Conservation (phyloP, 345 rosid genomes). For the Dipteronia dyeriana region DNA sequence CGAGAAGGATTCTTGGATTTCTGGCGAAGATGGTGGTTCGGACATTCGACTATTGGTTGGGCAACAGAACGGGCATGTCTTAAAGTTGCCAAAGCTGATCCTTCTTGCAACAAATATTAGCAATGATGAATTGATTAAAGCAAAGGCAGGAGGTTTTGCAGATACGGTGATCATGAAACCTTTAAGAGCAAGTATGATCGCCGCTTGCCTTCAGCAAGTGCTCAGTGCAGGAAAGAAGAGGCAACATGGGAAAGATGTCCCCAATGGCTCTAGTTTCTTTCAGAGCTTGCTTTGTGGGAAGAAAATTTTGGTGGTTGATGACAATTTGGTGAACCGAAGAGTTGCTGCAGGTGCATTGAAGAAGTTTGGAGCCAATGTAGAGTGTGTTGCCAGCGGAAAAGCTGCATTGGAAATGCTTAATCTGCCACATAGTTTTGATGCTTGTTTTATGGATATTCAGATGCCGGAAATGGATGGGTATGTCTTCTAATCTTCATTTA, state of each 20-base stretch:
- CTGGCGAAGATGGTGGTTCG: slow-evolving; percentile 49
- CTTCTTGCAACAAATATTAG: slow-evolving; percentile 83
- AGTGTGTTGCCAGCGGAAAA: slow-evolving; percentile 85
- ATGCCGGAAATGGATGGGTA: slow-evolving; percentile 99
- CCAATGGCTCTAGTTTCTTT: slow-evolving; percentile 48
- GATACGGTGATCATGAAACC: slow-evolving; percentile 96
- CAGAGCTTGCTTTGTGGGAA: slow-evolving; percentile 67
- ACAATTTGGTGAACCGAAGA: slow-evolving; percentile 81
- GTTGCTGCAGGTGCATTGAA: slow-evolving; percentile 95
- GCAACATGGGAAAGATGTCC: slow-evolving; percentile 41
- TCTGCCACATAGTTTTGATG: slow-evolving; percentile 80
- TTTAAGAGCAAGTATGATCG: slow-evolving; percentile 91
- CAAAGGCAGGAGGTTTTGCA: slow-evolving; percentile 80
- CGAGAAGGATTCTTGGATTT: slow-evolving; percentile 88
- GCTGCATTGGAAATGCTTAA: slow-evolving; percentile 75
- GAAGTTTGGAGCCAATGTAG: slow-evolving; percentile 90
- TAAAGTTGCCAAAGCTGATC: slow-evolving; percentile 59
- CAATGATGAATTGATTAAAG: slow-evolving; percentile 60
- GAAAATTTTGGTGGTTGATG: slow-evolving; percentile 93
- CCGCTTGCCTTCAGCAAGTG: slow-evolving; percentile 89
- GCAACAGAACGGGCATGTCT: slow-evolving; percentile 51
- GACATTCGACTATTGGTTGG: slow-evolving; percentile 35
- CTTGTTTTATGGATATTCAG: slow-evolving; percentile 99
- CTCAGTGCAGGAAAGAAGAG: slow-evolving; percentile 69
- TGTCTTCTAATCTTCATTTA: slow-evolving; percentile 9